Percentiles rank a stretch among this genome's conserved stretches.
These are phyloP conservation scores for Colletotrichum spinosum DNA, from an alignment of 2,329 filamentous ascomycete genomes.

Conservation along the genomic window DNA sequence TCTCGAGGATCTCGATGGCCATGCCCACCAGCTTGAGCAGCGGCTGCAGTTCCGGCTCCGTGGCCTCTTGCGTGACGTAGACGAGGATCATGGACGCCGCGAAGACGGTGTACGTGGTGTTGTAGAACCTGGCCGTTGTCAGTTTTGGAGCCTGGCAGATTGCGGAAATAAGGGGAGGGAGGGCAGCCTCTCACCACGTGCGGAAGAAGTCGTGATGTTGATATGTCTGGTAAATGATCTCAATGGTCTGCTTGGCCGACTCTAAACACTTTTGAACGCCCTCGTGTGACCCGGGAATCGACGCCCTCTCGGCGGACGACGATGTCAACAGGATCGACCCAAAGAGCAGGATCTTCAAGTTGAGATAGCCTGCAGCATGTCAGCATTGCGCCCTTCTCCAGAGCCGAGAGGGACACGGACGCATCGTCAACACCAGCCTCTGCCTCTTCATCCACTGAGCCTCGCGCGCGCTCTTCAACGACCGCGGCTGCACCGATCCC, in stretches of 20 bases:
- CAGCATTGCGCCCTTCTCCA: too few relatives aligned
- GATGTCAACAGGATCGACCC: slow-evolving; percentile 43
- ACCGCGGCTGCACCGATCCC: slow-evolving; percentile 25
- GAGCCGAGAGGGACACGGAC: slow-evolving; percentile 16
- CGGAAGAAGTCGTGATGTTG: slow-evolving; percentile 46
- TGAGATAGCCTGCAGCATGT: slow-evolving; percentile 40
- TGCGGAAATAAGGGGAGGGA: background rate
- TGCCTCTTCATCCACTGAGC: slow-evolving; percentile 45
- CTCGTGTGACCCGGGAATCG: slow-evolving; percentile 38
- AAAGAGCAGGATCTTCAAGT: slow-evolving; percentile 43
- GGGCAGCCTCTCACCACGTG: slow-evolving; percentile 40
- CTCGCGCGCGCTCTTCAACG: slow-evolving; percentile 36
- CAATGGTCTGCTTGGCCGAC: slow-evolving; percentile 44
- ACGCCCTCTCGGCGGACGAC: slow-evolving; percentile 35
- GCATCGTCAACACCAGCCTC: slow-evolving; percentile 41
- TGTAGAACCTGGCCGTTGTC: slow-evolving; percentile 42
- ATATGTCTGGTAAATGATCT: slow-evolving; percentile 44
- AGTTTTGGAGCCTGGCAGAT: background rate
- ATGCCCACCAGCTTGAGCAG: slow-evolving; percentile 40
- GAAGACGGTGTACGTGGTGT: slow-evolving; percentile 46
- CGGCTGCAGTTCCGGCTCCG: slow-evolving; percentile 36
- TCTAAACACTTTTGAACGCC: slow-evolving; percentile 42
- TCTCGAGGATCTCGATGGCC: slow-evolving; percentile 42
- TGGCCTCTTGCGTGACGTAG: slow-evolving; percentile 41
- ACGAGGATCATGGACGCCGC: slow-evolving; percentile 45